Base-by-base conservation (phyloP, 2,329 filamentous ascomycete species). In the Trichoderma cornu-damae region DNA sequence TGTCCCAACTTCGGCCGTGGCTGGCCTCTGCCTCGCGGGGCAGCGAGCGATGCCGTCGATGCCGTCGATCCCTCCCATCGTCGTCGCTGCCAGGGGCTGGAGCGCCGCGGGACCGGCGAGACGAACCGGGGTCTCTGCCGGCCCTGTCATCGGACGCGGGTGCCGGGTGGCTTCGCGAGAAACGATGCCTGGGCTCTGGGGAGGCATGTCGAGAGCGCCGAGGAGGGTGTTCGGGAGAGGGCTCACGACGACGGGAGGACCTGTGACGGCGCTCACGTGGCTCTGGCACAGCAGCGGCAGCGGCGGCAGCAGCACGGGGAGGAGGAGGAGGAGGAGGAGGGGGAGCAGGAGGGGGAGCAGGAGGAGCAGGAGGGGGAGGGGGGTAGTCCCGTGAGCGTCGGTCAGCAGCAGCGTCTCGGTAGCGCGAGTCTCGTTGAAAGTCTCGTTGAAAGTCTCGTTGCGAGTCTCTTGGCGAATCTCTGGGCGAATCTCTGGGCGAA, bases 91-190 rank as follows among this genome's bases (percentile, higher is more conserved):
- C 22, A 5, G 18, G 11, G 9, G 32, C 24, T 20, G 40, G 46
- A 35, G 46, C 35, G 32, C 58, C 35, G 34, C 58, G 58, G 12
- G 55, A 58, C n/a, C 58, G 58, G 16, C 38, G 34, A 40, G 58
- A 47, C 5, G 53, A 40, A 4, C 54, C 38, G 24, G 30, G 54
- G 18, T 54, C 48, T 18, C 18, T 42, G 34, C 18, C 40, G 20
- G 3, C 22, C 6, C 49, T 20, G 16, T 59, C 52, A 26, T 35
- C 50, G 12, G 12, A 38, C 24, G 32, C 6, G 26, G 50, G 16
- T 4, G 38, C 6, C 3, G 32, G 48, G 16, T 48, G 24, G 35
- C 35, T 20, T n/a, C 54, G 58, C 12, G 58, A 46, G 20, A 54
- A 44, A 18, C 52, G 24, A 24, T 34, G 18, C 34, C 12, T 51